phyloP scores from a whole-genome alignment of 129 eudicot species.

The Heracleum sosnowskyi region DNA sequence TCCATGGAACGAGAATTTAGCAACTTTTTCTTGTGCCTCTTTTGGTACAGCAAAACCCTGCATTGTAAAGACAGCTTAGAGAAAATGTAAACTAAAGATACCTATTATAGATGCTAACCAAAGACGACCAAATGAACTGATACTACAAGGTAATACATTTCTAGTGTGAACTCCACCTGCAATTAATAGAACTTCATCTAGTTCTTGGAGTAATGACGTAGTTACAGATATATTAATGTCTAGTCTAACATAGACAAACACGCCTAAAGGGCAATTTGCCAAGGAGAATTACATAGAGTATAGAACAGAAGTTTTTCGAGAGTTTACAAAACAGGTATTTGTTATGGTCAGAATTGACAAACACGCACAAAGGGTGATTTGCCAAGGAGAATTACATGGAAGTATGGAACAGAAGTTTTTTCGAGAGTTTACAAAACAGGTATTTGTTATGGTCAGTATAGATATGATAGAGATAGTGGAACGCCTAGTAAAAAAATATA shows the following conservation, averaged over 20 bases:
- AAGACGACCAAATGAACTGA: not conserved
- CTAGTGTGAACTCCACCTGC: not conserved
- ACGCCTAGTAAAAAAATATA: not conserved
- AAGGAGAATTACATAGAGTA: not conserved
- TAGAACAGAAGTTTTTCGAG: not conserved
- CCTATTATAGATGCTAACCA: not conserved
- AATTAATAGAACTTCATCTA: not conserved
- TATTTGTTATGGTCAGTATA: not conserved
- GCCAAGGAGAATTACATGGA: not conserved
- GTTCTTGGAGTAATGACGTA: not conserved
- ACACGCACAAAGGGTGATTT: not conserved
- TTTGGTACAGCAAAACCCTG: slow-evolving; percentile 96
- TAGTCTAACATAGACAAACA: not conserved
- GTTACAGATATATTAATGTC: not conserved
- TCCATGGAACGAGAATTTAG: slow-evolving; percentile 72
- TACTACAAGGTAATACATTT: not conserved
- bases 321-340: not conserved
- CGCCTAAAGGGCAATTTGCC: not conserved
- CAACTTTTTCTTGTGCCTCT: slow-evolving; percentile 81
- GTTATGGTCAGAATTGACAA: not conserved
- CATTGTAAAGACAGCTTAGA: slow-evolving; percentile 6
- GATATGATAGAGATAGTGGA: not conserved
- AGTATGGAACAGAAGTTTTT: not conserved
- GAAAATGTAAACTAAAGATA: not conserved
- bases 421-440: not conserved